Conservation (phyloP, 1,284 basidiomycete genomes). For the Inonotus hispidus region DNA sequence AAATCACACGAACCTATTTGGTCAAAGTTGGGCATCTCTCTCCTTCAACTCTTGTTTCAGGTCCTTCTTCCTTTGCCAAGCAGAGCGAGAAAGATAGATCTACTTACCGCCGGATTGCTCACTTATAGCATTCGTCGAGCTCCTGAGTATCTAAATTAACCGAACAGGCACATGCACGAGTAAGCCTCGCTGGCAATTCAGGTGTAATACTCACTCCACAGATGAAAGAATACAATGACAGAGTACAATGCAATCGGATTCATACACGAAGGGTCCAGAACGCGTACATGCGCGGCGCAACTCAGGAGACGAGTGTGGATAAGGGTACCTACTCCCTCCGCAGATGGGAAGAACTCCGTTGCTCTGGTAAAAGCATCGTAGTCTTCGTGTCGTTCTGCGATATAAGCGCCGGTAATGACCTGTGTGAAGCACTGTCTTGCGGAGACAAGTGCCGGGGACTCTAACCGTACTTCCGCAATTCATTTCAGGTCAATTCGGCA, state of each 20-base stretch:
- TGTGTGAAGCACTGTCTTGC: neutral
- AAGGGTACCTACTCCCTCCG: conserved; percentile 27
- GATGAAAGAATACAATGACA: neutral
- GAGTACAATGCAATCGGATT: neutral
- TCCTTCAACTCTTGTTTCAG: too few relatives aligned
- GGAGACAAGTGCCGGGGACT: neutral
- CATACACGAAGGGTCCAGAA: neutral
- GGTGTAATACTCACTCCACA: neutral
- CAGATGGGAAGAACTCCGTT: conserved; percentile 58
- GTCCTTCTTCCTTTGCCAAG: too few relatives aligned
- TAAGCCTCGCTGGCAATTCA: too few relatives aligned
- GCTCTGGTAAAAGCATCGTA: conserved; percentile 68
- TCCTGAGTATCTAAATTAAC: too few relatives aligned
- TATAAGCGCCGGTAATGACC: neutral
- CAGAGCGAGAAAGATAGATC: too few relatives aligned
- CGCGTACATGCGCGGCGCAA: neutral
- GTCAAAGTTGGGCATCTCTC: too few relatives aligned
- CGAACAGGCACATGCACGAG: too few relatives aligned
- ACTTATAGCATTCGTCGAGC: too few relatives aligned
- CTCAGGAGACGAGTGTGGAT: conserved; percentile 3
- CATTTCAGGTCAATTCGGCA: neutral
- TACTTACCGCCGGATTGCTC: too few relatives aligned
- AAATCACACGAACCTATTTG: too few relatives aligned
- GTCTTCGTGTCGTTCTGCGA: neutral
- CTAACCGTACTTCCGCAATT: neutral